Conservation (phyloP, 2,329 filamentous ascomycete species). For the Monosporascus sp. region DNA sequence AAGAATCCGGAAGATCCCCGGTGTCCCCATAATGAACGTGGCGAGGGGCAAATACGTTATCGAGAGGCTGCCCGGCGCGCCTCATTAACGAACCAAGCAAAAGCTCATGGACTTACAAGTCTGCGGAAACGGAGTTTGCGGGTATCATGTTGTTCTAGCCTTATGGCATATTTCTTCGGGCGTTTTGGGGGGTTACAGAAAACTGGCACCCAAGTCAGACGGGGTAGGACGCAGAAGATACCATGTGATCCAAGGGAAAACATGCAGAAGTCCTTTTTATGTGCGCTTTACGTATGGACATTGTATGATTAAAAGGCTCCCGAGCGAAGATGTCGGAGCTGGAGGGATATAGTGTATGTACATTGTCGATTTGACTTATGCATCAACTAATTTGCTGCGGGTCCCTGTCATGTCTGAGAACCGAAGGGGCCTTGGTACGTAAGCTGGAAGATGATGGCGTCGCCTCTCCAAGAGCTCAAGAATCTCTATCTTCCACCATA, state of each 20-base stretch:
- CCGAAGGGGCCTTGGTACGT: no score
- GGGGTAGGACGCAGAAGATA: no score
- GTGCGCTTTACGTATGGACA: no score
- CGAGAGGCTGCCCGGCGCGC: slow-evolving; percentile 81
- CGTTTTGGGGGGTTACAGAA: background rate
- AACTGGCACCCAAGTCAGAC: no score
- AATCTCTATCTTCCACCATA: background rate
- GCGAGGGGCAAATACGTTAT: slow-evolving; percentile 90
- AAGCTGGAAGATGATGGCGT: no score
- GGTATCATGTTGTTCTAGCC: no score
- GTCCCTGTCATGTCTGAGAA: no score
- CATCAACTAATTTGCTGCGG: background rate
- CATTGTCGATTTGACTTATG: background rate
- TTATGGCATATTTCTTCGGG: background rate
- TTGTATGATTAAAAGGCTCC: no score
- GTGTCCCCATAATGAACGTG: slow-evolving; percentile 72
- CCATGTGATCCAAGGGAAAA: no score
- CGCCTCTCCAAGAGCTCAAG: background rate
- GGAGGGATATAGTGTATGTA: background rate
- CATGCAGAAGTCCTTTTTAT: no score
- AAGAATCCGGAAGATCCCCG: slow-evolving; percentile 70
- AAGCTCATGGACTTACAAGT: background rate
- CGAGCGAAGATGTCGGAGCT: background rate
- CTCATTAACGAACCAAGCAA: slow-evolving; percentile 38
- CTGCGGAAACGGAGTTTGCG: background rate